Base-by-base conservation (phyloP, 2,329 filamentous ascomycete genomes). In the Bimuria novae-zelandiae region DNA sequence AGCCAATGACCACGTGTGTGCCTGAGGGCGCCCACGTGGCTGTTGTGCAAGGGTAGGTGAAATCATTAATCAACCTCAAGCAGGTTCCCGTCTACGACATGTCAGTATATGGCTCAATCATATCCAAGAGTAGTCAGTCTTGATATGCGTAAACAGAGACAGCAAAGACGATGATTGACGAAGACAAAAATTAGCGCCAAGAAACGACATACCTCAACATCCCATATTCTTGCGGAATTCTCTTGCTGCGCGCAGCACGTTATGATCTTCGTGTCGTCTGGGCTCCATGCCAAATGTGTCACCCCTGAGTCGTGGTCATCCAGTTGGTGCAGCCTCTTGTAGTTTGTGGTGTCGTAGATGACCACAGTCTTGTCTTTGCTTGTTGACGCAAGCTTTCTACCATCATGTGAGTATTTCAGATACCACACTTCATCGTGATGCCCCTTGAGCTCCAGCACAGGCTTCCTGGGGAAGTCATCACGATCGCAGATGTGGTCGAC, bases 401-500 rank as follows among this genome's bases (percentile, higher is more conserved):
- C 94, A 64, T 96, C 87, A 56, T 96, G 87, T 4, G 93, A 97
- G 72, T 96, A 99, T 46, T 88, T 84, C 10, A 97, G 80, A 67
- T 91, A 89, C 92, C 93, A 99, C 11, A 97, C 89, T 75, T 99
- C 93, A 52, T 91, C 89, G 0, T 77, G 78, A 65, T 96, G 87
- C 50, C 90, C 82, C 23, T 81, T 80, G 3, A 97, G 80, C 63
- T 95, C 88, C 14, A 87, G 72, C 6, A 88, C 81, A 1, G 87
- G 81, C 47, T 88, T 84, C 1, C 87, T 82, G 0, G 94, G 94
- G 60, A 97, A 97, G 46, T 89, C 82, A 21, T 83, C 84, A 61
- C 84, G 83, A 54, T 95, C 89, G 70, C 94, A 99, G 41, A 81
- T 79, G 71, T 99, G 94, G 68, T 97, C 90, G 4, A 88, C 86